Conservation (phyloP, 371 early-diverging fungal species). For the Mortierella sp. region DNA sequence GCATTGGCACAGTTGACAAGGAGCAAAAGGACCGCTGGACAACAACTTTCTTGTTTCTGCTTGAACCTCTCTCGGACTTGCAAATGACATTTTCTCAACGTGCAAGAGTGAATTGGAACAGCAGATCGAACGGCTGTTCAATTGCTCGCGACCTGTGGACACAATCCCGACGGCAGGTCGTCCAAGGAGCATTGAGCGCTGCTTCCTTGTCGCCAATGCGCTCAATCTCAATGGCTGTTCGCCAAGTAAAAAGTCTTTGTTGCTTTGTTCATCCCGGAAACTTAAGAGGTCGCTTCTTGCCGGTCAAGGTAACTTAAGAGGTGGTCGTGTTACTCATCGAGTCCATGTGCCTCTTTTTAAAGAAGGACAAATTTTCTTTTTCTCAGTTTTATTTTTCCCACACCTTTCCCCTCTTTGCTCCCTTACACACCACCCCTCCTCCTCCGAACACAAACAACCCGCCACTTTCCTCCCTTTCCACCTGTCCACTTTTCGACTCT, state of each 20-base stretch:
- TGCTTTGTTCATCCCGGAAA: not conserved
- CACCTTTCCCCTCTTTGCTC: not conserved
- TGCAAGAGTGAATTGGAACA: not conserved
- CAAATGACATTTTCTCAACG: not conserved
- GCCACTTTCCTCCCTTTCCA: not conserved
- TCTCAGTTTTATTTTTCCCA: conserved; percentile 5
- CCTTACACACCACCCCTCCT: not conserved
- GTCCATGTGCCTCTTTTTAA: no score
- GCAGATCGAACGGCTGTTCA: not conserved
- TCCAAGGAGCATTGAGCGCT: not conserved
- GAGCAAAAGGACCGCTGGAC: not conserved
- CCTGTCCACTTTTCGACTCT: not conserved
- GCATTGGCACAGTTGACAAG: not conserved
- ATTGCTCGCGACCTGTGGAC: no score
- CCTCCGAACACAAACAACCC: not conserved
- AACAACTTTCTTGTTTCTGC: not conserved
- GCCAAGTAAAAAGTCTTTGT: not conserved
- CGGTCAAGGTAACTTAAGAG: conserved; percentile 30
- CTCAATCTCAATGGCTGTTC: not conserved
- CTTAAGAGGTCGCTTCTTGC: conserved; percentile 5
- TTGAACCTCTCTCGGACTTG: not conserved
- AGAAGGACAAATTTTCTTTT: not conserved
- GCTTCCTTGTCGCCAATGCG: no score
- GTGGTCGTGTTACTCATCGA: conserved; percentile 12
- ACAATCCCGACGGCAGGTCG: no score